These are phyloP conservation scores for Epithele typhae DNA, from an alignment of 768 basidiomycete genomes.

Conservation along the genomic window DNA sequence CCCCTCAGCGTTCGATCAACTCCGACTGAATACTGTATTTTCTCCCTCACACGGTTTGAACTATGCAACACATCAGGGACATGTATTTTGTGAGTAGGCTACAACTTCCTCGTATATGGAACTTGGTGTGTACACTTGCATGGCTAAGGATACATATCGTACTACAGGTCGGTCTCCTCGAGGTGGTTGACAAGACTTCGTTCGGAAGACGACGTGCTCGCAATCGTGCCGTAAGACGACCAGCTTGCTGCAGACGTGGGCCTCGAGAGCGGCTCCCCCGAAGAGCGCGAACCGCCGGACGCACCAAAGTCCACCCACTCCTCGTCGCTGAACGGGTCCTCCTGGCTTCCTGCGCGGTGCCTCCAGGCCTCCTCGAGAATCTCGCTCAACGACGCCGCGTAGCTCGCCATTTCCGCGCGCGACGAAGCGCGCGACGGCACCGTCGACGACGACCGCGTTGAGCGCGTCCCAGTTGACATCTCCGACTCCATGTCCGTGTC, in stretches of 20 bases:
- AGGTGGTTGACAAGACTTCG: not conserved
- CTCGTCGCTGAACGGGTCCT: not conserved
- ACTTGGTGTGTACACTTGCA: too few relatives aligned
- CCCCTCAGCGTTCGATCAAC: too few relatives aligned
- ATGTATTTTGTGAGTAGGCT: not conserved
- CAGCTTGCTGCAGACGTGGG: slow-evolving; percentile 1
- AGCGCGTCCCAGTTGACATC: not conserved
- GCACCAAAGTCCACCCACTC: not conserved
- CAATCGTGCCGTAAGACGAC: not conserved
- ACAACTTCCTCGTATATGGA: too few relatives aligned
- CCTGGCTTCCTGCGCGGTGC: not conserved
- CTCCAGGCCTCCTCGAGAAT: not conserved
- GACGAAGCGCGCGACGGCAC: not conserved
- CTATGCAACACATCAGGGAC: not conserved
- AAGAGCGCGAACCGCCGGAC: not conserved
- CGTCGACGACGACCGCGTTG: not conserved
- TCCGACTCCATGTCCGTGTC: not conserved
- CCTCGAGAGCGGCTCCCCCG: not conserved
- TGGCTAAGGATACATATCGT: too few relatives aligned
- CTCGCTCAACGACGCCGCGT: not conserved
- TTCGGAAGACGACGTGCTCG: not conserved
- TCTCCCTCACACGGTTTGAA: too few relatives aligned
- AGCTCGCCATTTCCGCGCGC: not conserved
- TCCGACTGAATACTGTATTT: too few relatives aligned
- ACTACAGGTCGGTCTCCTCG: not conserved